Conservation (phyloP, 1,284 basidiomycete species). For the Ceratobasidium sp. region DNA sequence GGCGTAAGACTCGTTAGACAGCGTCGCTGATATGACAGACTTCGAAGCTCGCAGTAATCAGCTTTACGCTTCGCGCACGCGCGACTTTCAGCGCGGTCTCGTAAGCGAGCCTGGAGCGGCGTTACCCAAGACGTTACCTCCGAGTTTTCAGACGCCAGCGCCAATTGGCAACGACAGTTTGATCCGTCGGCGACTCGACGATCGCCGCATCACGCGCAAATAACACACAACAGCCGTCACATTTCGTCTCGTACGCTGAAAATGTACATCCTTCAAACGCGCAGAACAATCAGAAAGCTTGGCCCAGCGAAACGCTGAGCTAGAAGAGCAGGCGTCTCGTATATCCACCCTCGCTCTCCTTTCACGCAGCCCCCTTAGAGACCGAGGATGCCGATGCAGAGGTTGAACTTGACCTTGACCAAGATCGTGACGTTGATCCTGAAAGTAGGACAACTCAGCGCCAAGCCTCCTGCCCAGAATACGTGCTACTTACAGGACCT, state of each 20-base stretch:
- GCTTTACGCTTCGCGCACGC: no score
- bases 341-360: background rate
- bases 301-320: background rate
- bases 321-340: background rate
- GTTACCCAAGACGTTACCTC: no score
- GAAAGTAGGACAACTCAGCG: background rate
- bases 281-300: background rate
- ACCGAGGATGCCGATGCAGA: constrained; percentile 43
- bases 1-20: no score
- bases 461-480: background rate
- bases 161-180: background rate
- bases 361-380: constrained; percentile 12
- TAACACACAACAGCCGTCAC: constrained; percentile 4
- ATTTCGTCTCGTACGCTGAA: background rate
- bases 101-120: no score
- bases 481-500: constrained; percentile 20
- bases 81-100: no score
- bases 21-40: no score
- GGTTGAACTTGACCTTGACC: constrained; percentile 40
- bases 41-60: no score
- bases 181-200: constrained; percentile 1
- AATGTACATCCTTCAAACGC: constrained; percentile 12
- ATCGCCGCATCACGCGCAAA: constrained; percentile 19
- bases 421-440: constrained; percentile 43
- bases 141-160: background rate